Evolutionary conservation across 73 alveolate species (phyloP).

Genomic region (Blepharisma japonicum): DNA sequence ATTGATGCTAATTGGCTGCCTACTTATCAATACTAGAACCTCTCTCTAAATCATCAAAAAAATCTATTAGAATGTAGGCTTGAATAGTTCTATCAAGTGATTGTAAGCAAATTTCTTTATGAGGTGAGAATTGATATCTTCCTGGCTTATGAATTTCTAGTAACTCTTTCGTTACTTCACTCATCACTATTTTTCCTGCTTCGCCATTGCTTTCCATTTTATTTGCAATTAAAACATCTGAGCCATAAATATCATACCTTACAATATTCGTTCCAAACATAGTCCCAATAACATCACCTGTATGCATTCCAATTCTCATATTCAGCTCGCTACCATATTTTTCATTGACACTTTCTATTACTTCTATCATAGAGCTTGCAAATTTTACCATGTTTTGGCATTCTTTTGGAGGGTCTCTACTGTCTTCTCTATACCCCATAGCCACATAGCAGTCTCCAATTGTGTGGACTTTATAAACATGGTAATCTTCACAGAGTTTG

Average conservation of each 20-base stretch:
- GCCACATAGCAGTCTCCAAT: constrained; percentile 98
- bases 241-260: constrained; percentile 34
- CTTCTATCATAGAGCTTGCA: constrained; percentile 94
- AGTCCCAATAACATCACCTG: constrained; percentile 47
- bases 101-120: neutral
- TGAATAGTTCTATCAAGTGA: neutral
- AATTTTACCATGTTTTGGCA: constrained; percentile 85
- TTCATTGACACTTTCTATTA: constrained; percentile 67
- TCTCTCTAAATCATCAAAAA: too few relatives aligned
- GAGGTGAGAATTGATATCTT: neutral
- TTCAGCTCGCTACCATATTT: constrained; percentile 57
- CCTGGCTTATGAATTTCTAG: neutral
- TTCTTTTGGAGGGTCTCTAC: constrained; percentile 43
- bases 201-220: constrained; percentile 18
- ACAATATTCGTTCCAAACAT: constrained; percentile 25
- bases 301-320: constrained; percentile 92
- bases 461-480: constrained; percentile 95
- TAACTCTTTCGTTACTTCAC: constrained; percentile 4
- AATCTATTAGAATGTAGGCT: neutral
- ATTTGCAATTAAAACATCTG: constrained; percentile 29
- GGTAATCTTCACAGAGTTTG: constrained; percentile 78
- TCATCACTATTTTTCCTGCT: constrained; percentile 11
- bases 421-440: constrained; percentile 80
- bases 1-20: too few relatives aligned
- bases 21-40: too few relatives aligned